phyloP scores from a whole-genome alignment of 2,329 filamentous ascomycete genomes.

The Aspergillus sp. region DNA sequence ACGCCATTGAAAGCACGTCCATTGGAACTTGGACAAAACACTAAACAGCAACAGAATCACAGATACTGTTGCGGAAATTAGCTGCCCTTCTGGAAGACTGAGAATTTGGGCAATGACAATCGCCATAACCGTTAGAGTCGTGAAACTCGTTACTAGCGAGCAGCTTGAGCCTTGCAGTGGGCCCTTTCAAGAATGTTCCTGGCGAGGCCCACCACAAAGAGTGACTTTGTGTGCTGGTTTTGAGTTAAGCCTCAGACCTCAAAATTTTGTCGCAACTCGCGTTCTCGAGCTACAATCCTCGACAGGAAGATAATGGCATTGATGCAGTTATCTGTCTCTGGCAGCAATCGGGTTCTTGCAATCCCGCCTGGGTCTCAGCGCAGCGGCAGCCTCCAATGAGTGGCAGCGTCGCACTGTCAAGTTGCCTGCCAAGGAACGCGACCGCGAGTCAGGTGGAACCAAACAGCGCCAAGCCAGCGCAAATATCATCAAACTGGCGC shows the following conservation, averaged over 20 bases:
- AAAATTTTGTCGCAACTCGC: not conserved
- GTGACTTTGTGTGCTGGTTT: not conserved
- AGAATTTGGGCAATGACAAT: not conserved
- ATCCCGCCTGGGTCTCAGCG: not conserved
- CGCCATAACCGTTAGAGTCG: not conserved
- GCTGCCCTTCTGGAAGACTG: not conserved
- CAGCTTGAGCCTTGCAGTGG: no score
- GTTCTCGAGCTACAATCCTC: not conserved
- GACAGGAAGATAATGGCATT: not conserved
- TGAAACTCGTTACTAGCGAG: not conserved
- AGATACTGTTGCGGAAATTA: not conserved
- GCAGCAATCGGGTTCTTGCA: not conserved
- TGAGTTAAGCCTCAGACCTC: not conserved
- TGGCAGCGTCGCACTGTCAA: not conserved
- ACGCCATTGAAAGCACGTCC: not conserved
- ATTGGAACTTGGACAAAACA: not conserved
- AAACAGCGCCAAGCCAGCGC: slow-evolving; percentile 26
- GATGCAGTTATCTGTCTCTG: not conserved
- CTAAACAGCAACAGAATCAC: not conserved
- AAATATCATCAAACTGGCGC: slow-evolving; percentile 36
- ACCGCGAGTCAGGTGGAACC: slow-evolving; percentile 2
- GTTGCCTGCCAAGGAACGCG: not conserved
- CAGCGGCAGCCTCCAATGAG: not conserved
- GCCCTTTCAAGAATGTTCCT: not conserved
- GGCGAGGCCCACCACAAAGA: not conserved